These are phyloP conservation scores for Penicillium taxi DNA, from an alignment of 495 filamentous ascomycete species.

Conservation along the genomic window DNA sequence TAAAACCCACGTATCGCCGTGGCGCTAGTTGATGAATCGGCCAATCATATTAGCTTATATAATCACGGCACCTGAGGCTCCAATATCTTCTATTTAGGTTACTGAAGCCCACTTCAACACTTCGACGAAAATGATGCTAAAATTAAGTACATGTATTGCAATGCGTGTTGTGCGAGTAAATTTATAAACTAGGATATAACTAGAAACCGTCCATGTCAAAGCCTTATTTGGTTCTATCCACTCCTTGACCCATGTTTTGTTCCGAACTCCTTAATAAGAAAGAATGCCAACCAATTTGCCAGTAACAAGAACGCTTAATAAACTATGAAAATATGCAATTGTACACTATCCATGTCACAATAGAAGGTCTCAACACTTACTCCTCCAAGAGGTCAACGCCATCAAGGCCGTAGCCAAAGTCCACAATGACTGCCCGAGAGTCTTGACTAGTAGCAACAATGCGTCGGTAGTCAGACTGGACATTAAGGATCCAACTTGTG, in stretches of 20 bases:
- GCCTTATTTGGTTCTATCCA: no score
- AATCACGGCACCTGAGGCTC: conserved; percentile 16
- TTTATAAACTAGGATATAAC: no score
- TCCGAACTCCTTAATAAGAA: conserved; percentile 5
- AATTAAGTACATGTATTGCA: no score
- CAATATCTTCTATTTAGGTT: neutral
- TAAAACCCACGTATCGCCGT: conserved; percentile 35
- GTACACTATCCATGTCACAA: conserved; percentile 10
- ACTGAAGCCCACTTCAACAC: no score
- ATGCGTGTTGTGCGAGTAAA: no score
- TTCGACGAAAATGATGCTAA: no score
- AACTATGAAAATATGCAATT: conserved; percentile 11
- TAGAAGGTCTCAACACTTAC: conserved; percentile 17
- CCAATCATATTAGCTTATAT: conserved; percentile 27
- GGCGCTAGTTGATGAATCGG: conserved; percentile 20
- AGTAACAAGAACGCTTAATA: conserved; percentile 8
- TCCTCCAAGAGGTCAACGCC: conserved; percentile 42
- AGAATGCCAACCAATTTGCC: conserved; percentile 5
- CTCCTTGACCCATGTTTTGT: neutral
- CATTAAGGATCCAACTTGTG: conserved; percentile 88
- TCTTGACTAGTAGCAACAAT: conserved; percentile 94
- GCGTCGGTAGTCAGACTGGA: conserved; percentile 88
- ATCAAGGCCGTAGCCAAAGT: conserved; percentile 50
- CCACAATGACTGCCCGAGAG: conserved; percentile 81
- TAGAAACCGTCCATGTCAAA: no score